Evolutionary conservation across 768 basidiomycete genomes (phyloP), one percentile per base, ranked within the genome.

Genomic region (Amanita phalloides): DNA sequence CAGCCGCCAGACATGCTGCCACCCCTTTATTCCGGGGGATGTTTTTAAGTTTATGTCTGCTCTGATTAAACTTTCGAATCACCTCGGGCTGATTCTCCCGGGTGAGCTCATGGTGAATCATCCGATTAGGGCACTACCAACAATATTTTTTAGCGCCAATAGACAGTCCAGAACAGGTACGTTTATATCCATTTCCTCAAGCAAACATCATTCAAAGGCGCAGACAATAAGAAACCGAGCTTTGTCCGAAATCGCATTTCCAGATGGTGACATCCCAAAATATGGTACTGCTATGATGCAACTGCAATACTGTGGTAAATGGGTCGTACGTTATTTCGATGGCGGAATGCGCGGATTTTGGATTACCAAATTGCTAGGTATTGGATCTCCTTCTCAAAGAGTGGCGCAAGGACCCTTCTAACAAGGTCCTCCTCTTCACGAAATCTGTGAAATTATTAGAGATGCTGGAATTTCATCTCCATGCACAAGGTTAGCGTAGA

Each of bases 401-500:
- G 42, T 83, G 84, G 78, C 75, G 77, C 59, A 77, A 77, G 57
- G 81, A 82, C 44, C 60, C 59, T 6, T 72, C 76, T 0, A 93
- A 89, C 67, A 97, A 96, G 68, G 90, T 96, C 37, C 72, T 97
- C 39, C 82, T 97, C 53, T 97, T 97, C 67, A 93, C 92, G 2
- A 92, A 92, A 63, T 87, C 90, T 1, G 89, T 94, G 51, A 91
- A 93, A 63, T 68, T 97, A 23, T 71, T 97, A 10, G 84, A 87
- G 14, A 90, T 93, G 82, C 67, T 96, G 25, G 79, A 86, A 33
- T 85, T 79, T 58, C 86, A 89, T 63, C 74, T 93, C 10, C 71
- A 70, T n/a, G 68, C 66, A 8, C 68, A 68, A 61, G 66, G 86
- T 85, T 39, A 45, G 70, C 14, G n/a, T 11, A 26, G 28, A 23